These are phyloP conservation scores for Gymnopus androsaceus DNA, from an alignment of 1,284 basidiomycete species.

Conservation along the genomic window DNA sequence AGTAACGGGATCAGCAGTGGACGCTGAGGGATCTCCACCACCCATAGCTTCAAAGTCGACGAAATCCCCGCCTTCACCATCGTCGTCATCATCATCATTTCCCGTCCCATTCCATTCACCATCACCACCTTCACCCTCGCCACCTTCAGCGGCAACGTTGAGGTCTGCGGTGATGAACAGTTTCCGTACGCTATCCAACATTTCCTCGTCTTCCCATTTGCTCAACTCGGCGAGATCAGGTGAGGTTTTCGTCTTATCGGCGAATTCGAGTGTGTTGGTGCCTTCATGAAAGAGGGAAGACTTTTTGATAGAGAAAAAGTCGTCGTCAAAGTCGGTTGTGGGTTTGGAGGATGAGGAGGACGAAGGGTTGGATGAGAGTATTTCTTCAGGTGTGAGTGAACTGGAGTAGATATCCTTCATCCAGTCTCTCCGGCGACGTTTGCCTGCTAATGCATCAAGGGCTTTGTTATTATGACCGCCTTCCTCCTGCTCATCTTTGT, in stretches of 20 bases:
- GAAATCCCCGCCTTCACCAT: constrained; percentile 36
- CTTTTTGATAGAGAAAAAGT: constrained; percentile 72
- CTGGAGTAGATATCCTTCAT: constrained; percentile 86
- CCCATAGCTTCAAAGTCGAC: constrained; percentile 42
- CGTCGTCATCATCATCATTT: constrained; percentile 23
- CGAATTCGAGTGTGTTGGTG: constrained; percentile 39
- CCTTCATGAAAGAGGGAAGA: constrained; percentile 38
- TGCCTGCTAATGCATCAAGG: constrained; percentile 43
- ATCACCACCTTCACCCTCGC: constrained; percentile 39
- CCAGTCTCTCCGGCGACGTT: constrained; percentile 65
- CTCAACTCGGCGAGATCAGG: constrained; percentile 48
- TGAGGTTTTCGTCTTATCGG: constrained; percentile 73
- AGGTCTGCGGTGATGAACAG: constrained; percentile 93
- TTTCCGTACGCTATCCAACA: constrained; percentile 84
- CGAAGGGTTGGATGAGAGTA: constrained; percentile 48
- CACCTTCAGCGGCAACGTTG: constrained; percentile 34
- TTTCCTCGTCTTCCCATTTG: constrained; percentile 83
- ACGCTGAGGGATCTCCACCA: constrained; percentile 33
- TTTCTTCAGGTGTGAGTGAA: constrained; percentile 70
- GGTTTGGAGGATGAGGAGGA: constrained; percentile 20
- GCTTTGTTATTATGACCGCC: constrained; percentile 68
- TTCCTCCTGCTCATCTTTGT: constrained; percentile 70
- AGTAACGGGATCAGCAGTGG: constrained; percentile 18
- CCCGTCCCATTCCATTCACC: too few relatives aligned
- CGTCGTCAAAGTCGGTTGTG: constrained; percentile 65